Evolutionary conservation across 2,329 filamentous ascomycete species (phyloP).

Genomic region (Colletotrichum sojae): DNA sequence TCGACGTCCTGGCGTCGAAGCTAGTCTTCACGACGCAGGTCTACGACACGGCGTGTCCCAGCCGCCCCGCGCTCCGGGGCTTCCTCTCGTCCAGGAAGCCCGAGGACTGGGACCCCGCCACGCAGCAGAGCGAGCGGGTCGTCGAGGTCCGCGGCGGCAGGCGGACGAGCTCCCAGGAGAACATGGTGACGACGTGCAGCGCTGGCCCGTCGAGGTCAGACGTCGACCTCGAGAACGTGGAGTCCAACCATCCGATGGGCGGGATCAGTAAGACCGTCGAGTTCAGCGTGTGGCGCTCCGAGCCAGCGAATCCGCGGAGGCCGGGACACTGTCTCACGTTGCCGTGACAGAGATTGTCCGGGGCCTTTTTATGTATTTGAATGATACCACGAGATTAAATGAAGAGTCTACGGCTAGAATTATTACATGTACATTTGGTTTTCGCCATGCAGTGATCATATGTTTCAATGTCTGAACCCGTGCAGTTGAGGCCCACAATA

Average conservation of each 20-base stretch:
- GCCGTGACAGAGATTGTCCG: neutral
- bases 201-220: neutral
- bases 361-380: no score
- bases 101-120: neutral
- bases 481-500: no score
- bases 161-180: neutral
- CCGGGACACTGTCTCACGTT: neutral
- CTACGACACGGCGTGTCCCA: neutral
- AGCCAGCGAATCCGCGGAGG: constrained; percentile 1
- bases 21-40: constrained; percentile 44
- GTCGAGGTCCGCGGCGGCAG: constrained; percentile 15
- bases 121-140: neutral
- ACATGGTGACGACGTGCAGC: neutral
- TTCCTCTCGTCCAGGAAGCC: constrained; percentile 9
- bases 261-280: constrained; percentile 35
- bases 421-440: no score
- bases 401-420: no score
- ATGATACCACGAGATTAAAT: no score
- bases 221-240: neutral
- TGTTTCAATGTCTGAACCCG: no score
- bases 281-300: constrained; percentile 23
- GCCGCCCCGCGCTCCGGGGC: neutral
- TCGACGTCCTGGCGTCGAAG: constrained; percentile 53
- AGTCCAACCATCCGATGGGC: neutral
- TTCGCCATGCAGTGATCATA: no score